Base-by-base conservation (phyloP, 2,329 filamentous ascomycete species). In the Cryphonectria parasitica region DNA sequence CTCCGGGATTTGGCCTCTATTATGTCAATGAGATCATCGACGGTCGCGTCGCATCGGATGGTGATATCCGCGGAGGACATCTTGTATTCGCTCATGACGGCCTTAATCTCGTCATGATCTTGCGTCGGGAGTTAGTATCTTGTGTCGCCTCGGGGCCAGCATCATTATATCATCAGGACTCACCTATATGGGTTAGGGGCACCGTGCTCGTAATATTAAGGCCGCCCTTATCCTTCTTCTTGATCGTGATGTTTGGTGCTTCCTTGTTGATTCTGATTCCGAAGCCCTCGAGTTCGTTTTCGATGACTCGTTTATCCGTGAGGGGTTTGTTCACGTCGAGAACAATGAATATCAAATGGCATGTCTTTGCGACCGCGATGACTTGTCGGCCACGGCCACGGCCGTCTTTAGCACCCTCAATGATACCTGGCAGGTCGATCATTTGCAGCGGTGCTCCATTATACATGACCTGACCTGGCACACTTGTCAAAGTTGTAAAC, bases 221-320 rank as follows among this genome's bases (percentile, higher is more conserved):
- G 49, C 96, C 96, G 76, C 96, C 96, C 84, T 98, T 98, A 83
- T 99, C 96, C 86, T 99, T 99, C 87, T 99, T 99, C 84, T 91
- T 97, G 86, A 98, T 97, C n/a, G 96, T 93, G 78, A 99, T 99
- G 80, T 99, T 99, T 56, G 96, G 96, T 36, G 96, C 96, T 76
- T 90, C 84, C 85, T 98, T 99, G 86, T 99, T 99, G 85, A 98
- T 95, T 69, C 96, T 89, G 79, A 99, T 98, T 45, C 96, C 96
- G 77, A 99, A 99, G 10, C 96, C 96, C 81, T 99, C 96, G 79
- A 99, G 83, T 84, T 99, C 96, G 66, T 89, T 87, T 83, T 99
- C 96, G 78, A 99, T 99, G 74, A 99, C 87, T 72, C 93, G 90
- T 86, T 99, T 99, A 83, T 99, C 96, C 22, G 95, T 97, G 76